Evolutionary conservation across 2,329 filamentous ascomycete species (phyloP), one percentile per base, ranked within the genome.

Genomic region (Diaporthe eres): DNA sequence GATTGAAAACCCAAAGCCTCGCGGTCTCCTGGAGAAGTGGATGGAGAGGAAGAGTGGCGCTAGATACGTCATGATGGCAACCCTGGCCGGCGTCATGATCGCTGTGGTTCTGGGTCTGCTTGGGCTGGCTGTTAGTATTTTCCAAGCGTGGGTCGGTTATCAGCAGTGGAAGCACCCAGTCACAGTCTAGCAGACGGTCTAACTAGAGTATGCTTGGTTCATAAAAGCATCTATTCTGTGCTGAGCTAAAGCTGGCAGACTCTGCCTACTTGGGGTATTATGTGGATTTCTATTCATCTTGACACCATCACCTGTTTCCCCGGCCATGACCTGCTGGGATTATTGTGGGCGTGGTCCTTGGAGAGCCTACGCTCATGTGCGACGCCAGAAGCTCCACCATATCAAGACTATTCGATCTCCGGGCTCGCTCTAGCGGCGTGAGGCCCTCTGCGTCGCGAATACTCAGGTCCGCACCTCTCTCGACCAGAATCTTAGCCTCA

Each of bases 11-110:
- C 78, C 78, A 8, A 78, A 71, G 49, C 77, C 78, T 15, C 47
- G 78, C 34, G 65, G 77, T 5, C 10, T 47, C 7, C 34, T 78
- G 25, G 77, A 76, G 15, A 42, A 39, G 7, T 77, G 76, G 77
- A 61, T 79, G 57, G 78, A 79, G 65, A 47, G 75, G 13, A 73
- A 74, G 57, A 78, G 77, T 51, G 75, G 77, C n/a, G 75, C 76
- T 4, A 72, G 78, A 12, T 74, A 79, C 51, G 74, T 79, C n/a
- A 79, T 78, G 78, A 61, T 78, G 65, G 76, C 74, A 13, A 79
- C 78, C 3, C 49, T 79, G 22, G 72, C 65, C 1, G 78, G 78
- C 5, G 75, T 79, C 2, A 28, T 67, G 13, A 67, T 75, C 12
- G 78, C 78, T 0, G 76, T 79, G 7, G 15, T 79, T 9, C 47